Base-by-base conservation (phyloP, 2,329 filamentous ascomycete genomes). In the Cephalotrichum gorgonifer region DNA sequence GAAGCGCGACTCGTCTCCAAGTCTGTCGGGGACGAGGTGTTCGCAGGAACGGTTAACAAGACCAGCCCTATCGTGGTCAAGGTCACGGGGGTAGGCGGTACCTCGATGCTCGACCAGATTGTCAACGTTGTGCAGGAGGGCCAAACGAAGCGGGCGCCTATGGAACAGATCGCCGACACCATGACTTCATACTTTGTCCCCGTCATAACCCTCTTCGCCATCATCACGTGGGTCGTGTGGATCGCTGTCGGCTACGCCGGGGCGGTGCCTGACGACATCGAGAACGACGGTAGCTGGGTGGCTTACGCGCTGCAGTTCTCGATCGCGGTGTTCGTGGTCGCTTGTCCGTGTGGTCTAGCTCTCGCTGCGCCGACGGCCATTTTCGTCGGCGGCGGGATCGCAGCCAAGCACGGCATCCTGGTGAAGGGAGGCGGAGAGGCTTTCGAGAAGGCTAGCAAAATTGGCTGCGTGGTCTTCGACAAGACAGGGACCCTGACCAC, bases 321-420 rank as follows among this genome's bases (percentile, higher is more conserved):
- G 15, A 91, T 94, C 56, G 79, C 88, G 6, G 87, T 93, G 12
- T 93, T 94, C 56, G 86, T 94, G 30, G 83, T 94, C 26, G 87
- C 88, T 2, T 94, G 88, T 59, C 88, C 88, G 2, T 94, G 88
- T 58, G 88, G 88, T 2, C 74, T 94, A 14, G 88, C 84, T 1
- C 78, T 94, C 7, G 88, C 88, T n/a, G 87, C 87, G 0, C 88
- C 88, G 1, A 94, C 88, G 0, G 88, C 88, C 48, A 78, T 94
- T 30, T 91, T 91, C 54, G 87, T 93, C 9, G 88, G 86, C 3
- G 83, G 85, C 31, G 87, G 87, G 2, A 69, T 93, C 17, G 88
- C 88, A 2, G 88, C 88, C 6, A 83, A 85, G 60, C 69, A 87
- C 57, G 88, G 88, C 2, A 88, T 94, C 49, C 72, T 94, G 1